Evolutionary conservation across 345 rosid genomes (phyloP).

Genomic region (Moringa oleifera): DNA sequence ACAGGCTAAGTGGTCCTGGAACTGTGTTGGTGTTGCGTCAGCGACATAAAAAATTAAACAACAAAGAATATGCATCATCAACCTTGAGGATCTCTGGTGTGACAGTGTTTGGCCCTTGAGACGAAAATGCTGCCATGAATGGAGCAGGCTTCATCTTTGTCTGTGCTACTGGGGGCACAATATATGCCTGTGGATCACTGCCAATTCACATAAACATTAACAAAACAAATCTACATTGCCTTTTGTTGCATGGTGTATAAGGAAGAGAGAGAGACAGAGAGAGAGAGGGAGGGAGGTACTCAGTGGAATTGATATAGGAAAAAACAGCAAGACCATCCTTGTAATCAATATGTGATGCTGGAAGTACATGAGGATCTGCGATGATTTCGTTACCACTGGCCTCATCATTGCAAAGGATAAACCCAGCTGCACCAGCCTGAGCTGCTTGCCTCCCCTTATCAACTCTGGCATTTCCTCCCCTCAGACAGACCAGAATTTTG

Average conservation of each 20-base stretch:
- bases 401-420: conserved; percentile 64
- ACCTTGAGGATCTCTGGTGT: conserved; percentile 65
- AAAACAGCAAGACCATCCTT: conserved; percentile 41
- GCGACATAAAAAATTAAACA: background rate
- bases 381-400: conserved; percentile 34
- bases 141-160: conserved; percentile 50
- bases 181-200: conserved; percentile 45
- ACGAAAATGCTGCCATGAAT: conserved; percentile 54
- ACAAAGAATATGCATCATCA: background rate
- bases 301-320: conserved; percentile 35
- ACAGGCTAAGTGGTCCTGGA: too few relatives aligned
- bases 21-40: too few relatives aligned
- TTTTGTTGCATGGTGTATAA: too few relatives aligned
- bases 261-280: too few relatives aligned
- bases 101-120: conserved; percentile 54
- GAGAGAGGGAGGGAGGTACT: too few relatives aligned
- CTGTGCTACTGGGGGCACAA: conserved; percentile 23
- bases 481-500: conserved; percentile 49
- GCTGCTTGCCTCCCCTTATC: conserved; percentile 45
- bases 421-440: conserved; percentile 55
- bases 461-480: conserved; percentile 38
- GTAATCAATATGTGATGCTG: conserved; percentile 52
- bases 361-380: conserved; percentile 60
- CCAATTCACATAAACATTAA: background rate
- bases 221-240: too few relatives aligned